Percentiles rank a stretch among this genome's conserved stretches.
These are phyloP conservation scores for Stemphylium vesicarium DNA, from an alignment of 2,329 filamentous ascomycete genomes.

Conservation along the genomic window DNA sequence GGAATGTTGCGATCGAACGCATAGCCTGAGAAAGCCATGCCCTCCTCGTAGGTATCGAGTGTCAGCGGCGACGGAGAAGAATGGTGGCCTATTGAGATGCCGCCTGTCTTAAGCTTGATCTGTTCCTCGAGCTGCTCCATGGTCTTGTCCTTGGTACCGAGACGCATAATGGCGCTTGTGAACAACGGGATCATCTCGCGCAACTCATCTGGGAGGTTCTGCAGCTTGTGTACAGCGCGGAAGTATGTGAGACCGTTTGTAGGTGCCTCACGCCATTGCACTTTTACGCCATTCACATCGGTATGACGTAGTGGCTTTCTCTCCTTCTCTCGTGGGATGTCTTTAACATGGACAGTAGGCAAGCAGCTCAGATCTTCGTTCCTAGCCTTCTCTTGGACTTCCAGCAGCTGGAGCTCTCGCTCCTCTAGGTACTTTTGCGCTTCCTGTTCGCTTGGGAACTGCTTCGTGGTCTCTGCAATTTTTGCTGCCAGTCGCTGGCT, in stretches of 20 bases:
- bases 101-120: conserved; percentile 95
- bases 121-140: conserved; percentile 96
- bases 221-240: conserved; percentile 80
- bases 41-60: conserved; percentile 75
- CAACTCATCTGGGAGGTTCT: conserved; percentile 82
- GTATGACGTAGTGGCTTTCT: conserved; percentile 69
- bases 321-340: conserved; percentile 83
- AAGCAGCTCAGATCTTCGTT: conserved; percentile 86
- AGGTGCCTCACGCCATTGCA: conserved; percentile 90
- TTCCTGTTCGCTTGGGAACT: conserved; percentile 73
- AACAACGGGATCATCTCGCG: conserved; percentile 87
- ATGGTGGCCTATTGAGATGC: conserved; percentile 84
- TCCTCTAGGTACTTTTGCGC: conserved; percentile 75
- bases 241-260: conserved; percentile 98
- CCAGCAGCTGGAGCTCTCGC: conserved; percentile 79
- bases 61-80: conserved; percentile 78
- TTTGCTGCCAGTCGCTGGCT: conserved; percentile 74
- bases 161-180: conserved; percentile 88
- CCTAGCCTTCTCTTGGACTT: conserved; percentile 82
- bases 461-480: conserved; percentile 71
- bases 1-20: conserved; percentile 89
- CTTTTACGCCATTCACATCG: conserved; percentile 66
- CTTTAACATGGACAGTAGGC: conserved; percentile 84
- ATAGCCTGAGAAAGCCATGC: conserved; percentile 82
- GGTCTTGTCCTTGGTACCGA: conserved; percentile 83